Base-by-base conservation (phyloP, 192 early-diverging fungal genomes). In the Geranomyces variabilis region DNA sequence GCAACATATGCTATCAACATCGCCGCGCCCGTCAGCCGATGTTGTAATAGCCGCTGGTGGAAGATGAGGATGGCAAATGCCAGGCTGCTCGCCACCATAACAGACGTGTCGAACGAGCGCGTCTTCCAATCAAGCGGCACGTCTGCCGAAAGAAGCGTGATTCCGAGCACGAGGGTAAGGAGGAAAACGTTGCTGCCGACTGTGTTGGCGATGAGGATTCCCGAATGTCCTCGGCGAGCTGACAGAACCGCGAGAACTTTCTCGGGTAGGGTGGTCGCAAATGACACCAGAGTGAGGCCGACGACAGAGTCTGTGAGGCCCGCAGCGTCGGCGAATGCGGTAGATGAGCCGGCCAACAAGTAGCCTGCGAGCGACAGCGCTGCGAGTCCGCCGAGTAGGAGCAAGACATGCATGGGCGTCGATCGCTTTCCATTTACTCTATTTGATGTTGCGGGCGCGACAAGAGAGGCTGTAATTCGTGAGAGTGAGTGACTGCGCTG, bases 251-350 rank as follows among this genome's bases (percentile, higher is more conserved):
- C 51, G 6, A 69, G 29, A n/a, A 69, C 4, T 33, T 69, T 69
- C 44, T 69, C 67, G 33, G 67, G 67, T n/a, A 69, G 24, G 8
- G 55, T 69, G 19, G 67, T 69, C 14, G 67, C 53, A 46, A 69
- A 60, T 2, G 67, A 56, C 6, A 69, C 19, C 5, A 69, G 28
- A 24, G 67, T 69, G 14, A 69, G 26, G 5, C 67, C 67, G 28
- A 69, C 51, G 13, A 60, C 36, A 1, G 67, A 31, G 33, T 69
- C 55, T 22, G 67, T 36, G 6, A 69, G 24, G 5, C 58, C 58
- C 5, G 58, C 55, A 10, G 58, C 55, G 10, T 33, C 30, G 63
- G 67, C 67, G 51, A 69, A 60, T 15, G 51, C 67, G 21, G 67
- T 59, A 21, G 49, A 56, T 14, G 67, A 69, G 7, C 55, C 58